Evolutionary conservation across 768 basidiomycete species (phyloP).

Genomic region (Suillus variegatus): DNA sequence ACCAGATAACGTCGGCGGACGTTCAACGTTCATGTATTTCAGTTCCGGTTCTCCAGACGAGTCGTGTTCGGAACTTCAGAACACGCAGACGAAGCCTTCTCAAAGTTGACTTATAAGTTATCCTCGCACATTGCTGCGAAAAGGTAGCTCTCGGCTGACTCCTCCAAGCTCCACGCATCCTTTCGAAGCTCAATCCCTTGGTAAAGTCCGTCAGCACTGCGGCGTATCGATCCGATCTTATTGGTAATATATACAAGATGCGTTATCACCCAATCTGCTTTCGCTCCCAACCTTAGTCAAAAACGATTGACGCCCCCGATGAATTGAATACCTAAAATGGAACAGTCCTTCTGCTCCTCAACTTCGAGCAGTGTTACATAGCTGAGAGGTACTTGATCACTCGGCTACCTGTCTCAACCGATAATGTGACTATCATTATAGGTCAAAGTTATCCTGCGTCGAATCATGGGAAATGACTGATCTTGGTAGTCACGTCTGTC

Average conservation of each 20-base stretch:
- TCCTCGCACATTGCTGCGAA: neutral
- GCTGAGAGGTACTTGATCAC: neutral
- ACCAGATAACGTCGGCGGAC: conserved; percentile 5
- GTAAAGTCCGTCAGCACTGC: neutral
- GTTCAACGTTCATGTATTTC: conserved; percentile 4
- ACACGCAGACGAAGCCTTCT: neutral
- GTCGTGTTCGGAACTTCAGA: conserved; percentile 2
- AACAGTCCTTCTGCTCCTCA: neutral
- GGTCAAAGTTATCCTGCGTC: neutral
- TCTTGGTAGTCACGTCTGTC: neutral
- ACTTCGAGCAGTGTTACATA: neutral
- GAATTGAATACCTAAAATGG: neutral
- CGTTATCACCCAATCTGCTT: conserved; percentile 5
- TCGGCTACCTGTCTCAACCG: neutral
- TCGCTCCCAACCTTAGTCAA: neutral
- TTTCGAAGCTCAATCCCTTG: neutral
- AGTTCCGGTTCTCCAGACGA: neutral
- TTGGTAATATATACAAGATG: neutral
- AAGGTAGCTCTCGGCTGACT: neutral
- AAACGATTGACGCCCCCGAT: neutral
- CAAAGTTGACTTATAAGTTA: no score
- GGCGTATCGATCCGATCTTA: neutral
- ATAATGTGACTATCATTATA: neutral
- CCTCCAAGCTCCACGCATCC: neutral
- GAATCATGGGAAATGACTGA: neutral